Evolutionary conservation across 1,284 basidiomycete species (phyloP).

Genomic region (Moesziomyces aphidis): DNA sequence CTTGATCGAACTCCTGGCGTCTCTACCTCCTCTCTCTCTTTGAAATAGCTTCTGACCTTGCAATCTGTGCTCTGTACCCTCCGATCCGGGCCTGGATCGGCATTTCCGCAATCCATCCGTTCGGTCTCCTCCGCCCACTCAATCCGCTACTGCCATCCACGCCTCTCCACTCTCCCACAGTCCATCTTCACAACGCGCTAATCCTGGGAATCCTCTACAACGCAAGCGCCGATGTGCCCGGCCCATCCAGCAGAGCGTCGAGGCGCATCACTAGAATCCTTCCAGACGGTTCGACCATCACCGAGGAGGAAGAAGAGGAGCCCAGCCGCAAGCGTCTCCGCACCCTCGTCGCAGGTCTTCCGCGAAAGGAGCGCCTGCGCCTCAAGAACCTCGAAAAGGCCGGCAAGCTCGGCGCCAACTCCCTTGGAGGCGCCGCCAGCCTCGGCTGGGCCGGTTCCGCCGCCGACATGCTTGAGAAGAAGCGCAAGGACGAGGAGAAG

Average conservation of each 20-base stretch:
- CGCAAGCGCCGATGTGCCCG: constrained; percentile 59
- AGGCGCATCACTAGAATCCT: constrained; percentile 46
- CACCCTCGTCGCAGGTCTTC: constrained; percentile 57
- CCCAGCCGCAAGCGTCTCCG: constrained; percentile 64
- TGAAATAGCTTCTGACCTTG: constrained; percentile 1
- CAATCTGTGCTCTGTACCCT: neutral
- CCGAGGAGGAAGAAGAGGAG: constrained; percentile 52
- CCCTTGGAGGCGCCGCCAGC: constrained; percentile 34
- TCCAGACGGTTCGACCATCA: constrained; percentile 38
- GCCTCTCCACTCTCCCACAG: constrained; percentile 35
- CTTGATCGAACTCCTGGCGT: neutral
- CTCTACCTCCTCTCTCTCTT: neutral
- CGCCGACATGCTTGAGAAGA: constrained; percentile 66
- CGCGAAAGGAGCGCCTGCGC: constrained; percentile 58
- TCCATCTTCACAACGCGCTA: constrained; percentile 69
- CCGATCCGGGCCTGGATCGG: neutral
- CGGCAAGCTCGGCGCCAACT: constrained; percentile 38
- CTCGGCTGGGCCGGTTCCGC: constrained; percentile 65
- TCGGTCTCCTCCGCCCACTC: neutral
- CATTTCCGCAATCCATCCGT: neutral
- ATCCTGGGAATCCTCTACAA: constrained; percentile 70
- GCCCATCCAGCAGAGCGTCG: constrained; percentile 48
- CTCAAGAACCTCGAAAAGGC: constrained; percentile 60
- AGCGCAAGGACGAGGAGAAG: constrained; percentile 67
- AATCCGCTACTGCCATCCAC: neutral